phyloP scores from a whole-genome alignment of 2,329 filamentous ascomycete genomes.

The Penicillium sp. region DNA sequence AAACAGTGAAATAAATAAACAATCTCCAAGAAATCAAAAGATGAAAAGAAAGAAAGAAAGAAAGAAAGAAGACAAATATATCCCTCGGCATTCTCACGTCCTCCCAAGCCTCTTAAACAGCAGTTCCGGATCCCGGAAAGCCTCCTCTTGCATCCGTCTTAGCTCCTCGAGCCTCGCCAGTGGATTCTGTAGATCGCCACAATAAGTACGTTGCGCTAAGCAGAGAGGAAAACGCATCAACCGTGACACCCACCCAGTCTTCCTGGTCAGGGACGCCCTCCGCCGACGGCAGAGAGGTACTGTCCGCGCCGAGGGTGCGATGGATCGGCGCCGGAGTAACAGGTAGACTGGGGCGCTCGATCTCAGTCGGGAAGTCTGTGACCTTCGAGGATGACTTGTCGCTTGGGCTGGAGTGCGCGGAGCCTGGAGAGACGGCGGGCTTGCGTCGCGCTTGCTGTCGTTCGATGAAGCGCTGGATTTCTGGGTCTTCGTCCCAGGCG shows the following conservation, averaged over 20 bases:
- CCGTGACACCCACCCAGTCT: conserved; percentile 84
- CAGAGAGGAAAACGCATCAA: conserved; percentile 47
- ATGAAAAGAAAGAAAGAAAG: not conserved
- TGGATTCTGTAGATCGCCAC: conserved; percentile 64
- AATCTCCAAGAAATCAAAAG: not conserved
- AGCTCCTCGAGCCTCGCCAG: conserved; percentile 69
- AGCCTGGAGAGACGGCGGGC: conserved; percentile 37
- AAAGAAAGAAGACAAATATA: not conserved
- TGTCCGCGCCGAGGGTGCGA: conserved; percentile 54
- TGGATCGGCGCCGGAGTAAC: conserved; percentile 84
- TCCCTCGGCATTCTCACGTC: not conserved
- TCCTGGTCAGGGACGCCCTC: conserved; percentile 82
- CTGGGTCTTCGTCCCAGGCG: conserved; percentile 89
- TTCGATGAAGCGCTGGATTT: conserved; percentile 85
- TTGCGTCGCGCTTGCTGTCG: conserved; percentile 67
- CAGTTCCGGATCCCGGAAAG: conserved; percentile 50
- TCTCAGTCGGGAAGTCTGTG: conserved; percentile 82
- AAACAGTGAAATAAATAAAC: not conserved
- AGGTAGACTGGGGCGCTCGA: conserved; percentile 82
- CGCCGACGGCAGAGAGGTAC: conserved; percentile 64
- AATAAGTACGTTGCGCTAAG: conserved; percentile 48
- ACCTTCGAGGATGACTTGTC: conserved; percentile 54
- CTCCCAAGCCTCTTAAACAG: conserved; percentile 23
- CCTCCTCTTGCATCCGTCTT: conserved; percentile 65
- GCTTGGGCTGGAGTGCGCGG: conserved; percentile 8